These are phyloP conservation scores for Ascochyta koolunga DNA, from an alignment of 2,329 filamentous ascomycete genomes.

Conservation along the genomic window DNA sequence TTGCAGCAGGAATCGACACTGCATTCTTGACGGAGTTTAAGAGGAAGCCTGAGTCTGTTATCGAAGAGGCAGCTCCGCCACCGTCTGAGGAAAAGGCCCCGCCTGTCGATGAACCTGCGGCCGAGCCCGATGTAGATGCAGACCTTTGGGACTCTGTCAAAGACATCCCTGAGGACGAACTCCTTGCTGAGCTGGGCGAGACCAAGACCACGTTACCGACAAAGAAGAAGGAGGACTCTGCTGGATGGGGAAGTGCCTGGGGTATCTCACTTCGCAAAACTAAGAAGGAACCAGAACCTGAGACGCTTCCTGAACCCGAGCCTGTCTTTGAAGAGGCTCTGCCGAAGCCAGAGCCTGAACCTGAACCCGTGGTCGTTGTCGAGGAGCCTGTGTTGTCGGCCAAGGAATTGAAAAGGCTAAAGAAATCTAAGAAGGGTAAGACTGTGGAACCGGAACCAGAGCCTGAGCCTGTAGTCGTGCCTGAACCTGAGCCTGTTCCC, in stretches of 20 bases:
- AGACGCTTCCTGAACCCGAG: conserved; percentile 33
- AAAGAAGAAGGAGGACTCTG: conserved; percentile 35
- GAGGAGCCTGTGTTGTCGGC: conserved; percentile 30
- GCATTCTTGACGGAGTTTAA: conserved; percentile 28
- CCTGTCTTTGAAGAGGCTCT: conserved; percentile 38
- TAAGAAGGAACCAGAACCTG: conserved; percentile 52
- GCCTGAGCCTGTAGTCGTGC: conserved; percentile 36
- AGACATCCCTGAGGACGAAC: conserved; percentile 39
- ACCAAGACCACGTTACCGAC: conserved; percentile 15
- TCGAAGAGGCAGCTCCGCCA: conserved; percentile 32
- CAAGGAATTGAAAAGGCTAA: conserved; percentile 23
- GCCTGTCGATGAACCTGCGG: conserved; percentile 20
- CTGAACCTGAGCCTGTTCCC: conserved; percentile 32
- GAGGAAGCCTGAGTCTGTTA: conserved; percentile 27
- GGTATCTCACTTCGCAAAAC: conserved; percentile 53
- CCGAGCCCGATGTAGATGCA: conserved; percentile 26
- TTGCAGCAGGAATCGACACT: conserved; percentile 45
- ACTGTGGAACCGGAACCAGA: conserved; percentile 41
- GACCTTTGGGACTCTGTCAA: conserved; percentile 44
- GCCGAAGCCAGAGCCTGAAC: conserved; percentile 40
- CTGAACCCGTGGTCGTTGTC: conserved; percentile 37
- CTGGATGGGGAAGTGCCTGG: conserved; percentile 52
- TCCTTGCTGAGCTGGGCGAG: conserved; percentile 47
- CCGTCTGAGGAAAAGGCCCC: conserved; percentile 20
- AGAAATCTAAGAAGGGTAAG: conserved; percentile 31